These are phyloP conservation scores for Gossypium bickii DNA, from an alignment of 345 rosid species.

Conservation along the genomic window DNA sequence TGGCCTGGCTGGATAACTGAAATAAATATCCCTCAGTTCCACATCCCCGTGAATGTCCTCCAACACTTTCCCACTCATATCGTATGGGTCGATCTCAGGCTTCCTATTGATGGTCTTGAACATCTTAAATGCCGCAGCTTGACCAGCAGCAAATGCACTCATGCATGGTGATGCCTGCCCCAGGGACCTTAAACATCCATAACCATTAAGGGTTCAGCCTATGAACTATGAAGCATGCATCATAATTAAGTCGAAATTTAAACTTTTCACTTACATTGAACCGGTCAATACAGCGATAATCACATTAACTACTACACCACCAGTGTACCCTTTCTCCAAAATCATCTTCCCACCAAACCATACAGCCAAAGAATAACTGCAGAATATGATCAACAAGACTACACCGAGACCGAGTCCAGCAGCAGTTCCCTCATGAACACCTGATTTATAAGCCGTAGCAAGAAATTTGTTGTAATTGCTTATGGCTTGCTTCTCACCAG, in stretches of 20 bases:
- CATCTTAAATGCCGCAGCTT: constrained; percentile 59
- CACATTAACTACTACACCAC: constrained; percentile 72
- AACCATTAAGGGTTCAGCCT: neutral
- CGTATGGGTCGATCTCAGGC: constrained; percentile 63
- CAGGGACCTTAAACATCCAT: constrained; percentile 51
- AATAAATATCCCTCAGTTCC: constrained; percentile 51
- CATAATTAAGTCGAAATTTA: neutral
- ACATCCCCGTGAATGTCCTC: constrained; percentile 65
- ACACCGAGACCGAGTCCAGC: constrained; percentile 72
- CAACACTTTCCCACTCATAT: constrained; percentile 44
- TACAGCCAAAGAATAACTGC: constrained; percentile 62
- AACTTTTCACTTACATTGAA: constrained; percentile 53
- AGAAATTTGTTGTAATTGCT: constrained; percentile 52
- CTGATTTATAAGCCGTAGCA: constrained; percentile 55
- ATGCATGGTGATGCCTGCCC: constrained; percentile 79
- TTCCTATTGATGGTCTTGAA: constrained; percentile 68
- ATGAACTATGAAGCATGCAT: neutral
- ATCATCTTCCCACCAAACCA: constrained; percentile 87
- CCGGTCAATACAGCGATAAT: constrained; percentile 69
- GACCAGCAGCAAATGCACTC: constrained; percentile 39
- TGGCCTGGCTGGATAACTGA: constrained; percentile 33
- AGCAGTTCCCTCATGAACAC: constrained; percentile 58
- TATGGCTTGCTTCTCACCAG: constrained; percentile 78
- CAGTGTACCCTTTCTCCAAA: constrained; percentile 64
- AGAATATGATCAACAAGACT: constrained; percentile 36